A percentile compares a stretch with the other conserved stretches of the same genome.
phyloP scores from a whole-genome alignment of 2,329 filamentous ascomycete species.

The Pseudomassariella vexata region DNA sequence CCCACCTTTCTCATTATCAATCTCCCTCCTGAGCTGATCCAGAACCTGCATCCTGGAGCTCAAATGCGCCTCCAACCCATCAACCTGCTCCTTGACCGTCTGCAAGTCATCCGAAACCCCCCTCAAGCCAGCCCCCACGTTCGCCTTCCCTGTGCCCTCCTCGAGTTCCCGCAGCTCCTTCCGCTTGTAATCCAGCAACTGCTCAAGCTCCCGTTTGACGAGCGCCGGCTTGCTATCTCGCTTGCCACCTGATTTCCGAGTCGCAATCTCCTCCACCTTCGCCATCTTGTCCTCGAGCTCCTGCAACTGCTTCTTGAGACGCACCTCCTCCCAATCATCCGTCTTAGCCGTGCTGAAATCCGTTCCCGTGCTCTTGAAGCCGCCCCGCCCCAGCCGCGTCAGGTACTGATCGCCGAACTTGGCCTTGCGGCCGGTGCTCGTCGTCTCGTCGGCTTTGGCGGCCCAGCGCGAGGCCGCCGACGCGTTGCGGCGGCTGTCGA shows the following conservation, averaged over 20 bases:
- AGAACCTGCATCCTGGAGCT: constrained; percentile 69
- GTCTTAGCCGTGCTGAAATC: constrained; percentile 83
- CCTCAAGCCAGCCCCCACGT: constrained; percentile 67
- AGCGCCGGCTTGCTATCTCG: constrained; percentile 80
- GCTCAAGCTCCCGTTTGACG: constrained; percentile 89
- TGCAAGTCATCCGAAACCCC: constrained; percentile 79
- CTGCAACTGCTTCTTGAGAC: constrained; percentile 83
- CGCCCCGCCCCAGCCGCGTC: constrained; percentile 78
- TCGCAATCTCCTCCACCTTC: constrained; percentile 69
- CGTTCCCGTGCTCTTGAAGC: constrained; percentile 77
- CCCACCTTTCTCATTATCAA: constrained; percentile 76
- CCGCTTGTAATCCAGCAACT: constrained; percentile 91
- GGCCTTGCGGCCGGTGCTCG: constrained; percentile 81
- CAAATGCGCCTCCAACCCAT: constrained; percentile 80
- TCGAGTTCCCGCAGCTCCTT: constrained; percentile 71
- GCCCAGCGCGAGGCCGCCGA: constrained; percentile 71
- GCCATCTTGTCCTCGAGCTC: constrained; percentile 86
- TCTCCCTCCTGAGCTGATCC: constrained; percentile 70
- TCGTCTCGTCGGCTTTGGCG: constrained; percentile 70
- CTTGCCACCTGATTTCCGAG: constrained; percentile 56
- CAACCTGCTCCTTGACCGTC: constrained; percentile 89
- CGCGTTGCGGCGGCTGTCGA: constrained; percentile 66
- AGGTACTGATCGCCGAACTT: constrained; percentile 98
- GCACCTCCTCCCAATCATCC: constrained; percentile 96
- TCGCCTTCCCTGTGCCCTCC: constrained; percentile 61